Percentiles rank a stretch among this genome's conserved stretches.
Evolutionary conservation across 257 asterid genomes (phyloP).

Genomic region (Parsonsia alboflavescens): DNA sequence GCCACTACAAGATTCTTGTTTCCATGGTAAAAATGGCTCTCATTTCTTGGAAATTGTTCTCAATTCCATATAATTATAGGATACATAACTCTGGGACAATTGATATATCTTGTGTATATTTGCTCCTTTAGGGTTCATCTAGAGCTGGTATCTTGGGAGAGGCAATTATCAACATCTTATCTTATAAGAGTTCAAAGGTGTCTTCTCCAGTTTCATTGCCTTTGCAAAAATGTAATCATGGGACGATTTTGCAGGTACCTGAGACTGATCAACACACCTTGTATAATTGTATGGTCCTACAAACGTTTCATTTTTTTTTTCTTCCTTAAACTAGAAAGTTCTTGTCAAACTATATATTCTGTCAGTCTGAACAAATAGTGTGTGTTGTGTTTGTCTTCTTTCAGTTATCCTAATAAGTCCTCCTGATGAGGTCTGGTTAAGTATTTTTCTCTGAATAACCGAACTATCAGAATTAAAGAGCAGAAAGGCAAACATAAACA

Average conservation of each 20-base stretch:
- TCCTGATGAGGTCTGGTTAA: background rate
- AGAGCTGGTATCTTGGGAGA: slow-evolving; percentile 81
- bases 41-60: background rate
- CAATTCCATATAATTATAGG: background rate
- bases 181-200: slow-evolving; percentile 38
- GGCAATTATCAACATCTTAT: slow-evolving; percentile 52
- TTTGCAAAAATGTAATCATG: slow-evolving; percentile 62
- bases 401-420: background rate
- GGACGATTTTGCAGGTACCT: slow-evolving; percentile 66
- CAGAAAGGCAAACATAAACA: no score
- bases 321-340: background rate
- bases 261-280: background rate
- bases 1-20: slow-evolving; percentile 58
- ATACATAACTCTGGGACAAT: background rate
- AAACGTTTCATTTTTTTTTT: background rate
- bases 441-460: background rate
- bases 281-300: background rate
- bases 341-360: background rate
- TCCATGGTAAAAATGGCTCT: slow-evolving; percentile 48
- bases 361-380: background rate
- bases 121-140: slow-evolving; percentile 51
- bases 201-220: slow-evolving; percentile 64
- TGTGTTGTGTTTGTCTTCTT: background rate
- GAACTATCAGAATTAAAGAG: background rate
- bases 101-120: background rate